Percentiles rank a stretch among this genome's conserved stretches.
phyloP scores from a whole-genome alignment of 352 stramenopile genomes.

The Globisporangium acanthophoron region DNA sequence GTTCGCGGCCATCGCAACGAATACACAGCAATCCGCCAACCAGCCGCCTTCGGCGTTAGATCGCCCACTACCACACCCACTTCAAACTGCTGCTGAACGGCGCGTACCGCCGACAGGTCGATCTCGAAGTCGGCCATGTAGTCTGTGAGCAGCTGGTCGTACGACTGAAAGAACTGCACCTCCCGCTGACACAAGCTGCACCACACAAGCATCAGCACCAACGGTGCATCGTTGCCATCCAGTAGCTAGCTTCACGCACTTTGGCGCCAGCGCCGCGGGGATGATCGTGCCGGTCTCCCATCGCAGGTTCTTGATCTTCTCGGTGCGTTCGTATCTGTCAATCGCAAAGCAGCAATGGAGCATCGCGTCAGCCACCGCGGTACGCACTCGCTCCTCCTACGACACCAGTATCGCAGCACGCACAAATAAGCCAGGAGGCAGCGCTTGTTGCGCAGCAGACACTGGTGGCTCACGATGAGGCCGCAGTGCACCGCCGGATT shows the following conservation, averaged over 20 bases:
- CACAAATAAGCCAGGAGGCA: slow-evolving; percentile 86
- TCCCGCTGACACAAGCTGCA: slow-evolving; percentile 75
- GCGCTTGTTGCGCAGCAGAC: slow-evolving; percentile 87
- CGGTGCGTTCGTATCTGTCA: slow-evolving; percentile 53
- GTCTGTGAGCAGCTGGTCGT: slow-evolving; percentile 88
- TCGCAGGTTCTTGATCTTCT: slow-evolving; percentile 87
- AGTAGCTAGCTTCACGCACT: slow-evolving; percentile 22
- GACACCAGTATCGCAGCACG: slow-evolving; percentile 1
- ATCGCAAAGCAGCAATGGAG: not conserved
- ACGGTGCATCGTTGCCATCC: no score
- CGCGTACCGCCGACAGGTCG: slow-evolving; percentile 69
- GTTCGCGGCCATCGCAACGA: not conserved
- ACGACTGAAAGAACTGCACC: slow-evolving; percentile 88
- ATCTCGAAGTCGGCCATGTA: slow-evolving; percentile 89
- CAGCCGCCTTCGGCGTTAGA: no score
- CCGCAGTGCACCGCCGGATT: slow-evolving; percentile 61
- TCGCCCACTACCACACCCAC: not conserved
- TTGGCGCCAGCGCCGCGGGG: slow-evolving; percentile 57
- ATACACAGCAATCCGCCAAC: not conserved
- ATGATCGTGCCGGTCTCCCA: slow-evolving; percentile 90
- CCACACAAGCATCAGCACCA: not conserved
- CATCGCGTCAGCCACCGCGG: not conserved
- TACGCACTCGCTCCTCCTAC: not conserved
- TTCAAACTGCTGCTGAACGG: not conserved
- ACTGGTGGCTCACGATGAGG: slow-evolving; percentile 87